phyloP scores from a whole-genome alignment of 2,329 filamentous ascomycete genomes.

The Rutstroemia sp. region DNA sequence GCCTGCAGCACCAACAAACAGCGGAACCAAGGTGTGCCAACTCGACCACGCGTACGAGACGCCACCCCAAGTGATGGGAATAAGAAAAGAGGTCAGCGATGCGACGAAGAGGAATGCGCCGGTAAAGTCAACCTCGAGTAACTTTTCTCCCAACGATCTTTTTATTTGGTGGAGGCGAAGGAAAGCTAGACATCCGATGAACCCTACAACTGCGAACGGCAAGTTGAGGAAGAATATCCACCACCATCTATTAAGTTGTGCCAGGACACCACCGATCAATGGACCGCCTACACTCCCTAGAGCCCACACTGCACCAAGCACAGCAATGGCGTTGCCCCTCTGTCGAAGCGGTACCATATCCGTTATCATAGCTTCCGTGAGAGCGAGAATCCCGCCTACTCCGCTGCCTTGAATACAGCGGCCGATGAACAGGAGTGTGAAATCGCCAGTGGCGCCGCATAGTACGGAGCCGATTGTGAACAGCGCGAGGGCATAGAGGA shows the following conservation, averaged over 20 bases:
- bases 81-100: constrained; percentile 49
- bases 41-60: constrained; percentile 56
- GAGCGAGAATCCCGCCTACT: constrained; percentile 40
- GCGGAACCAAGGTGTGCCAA: constrained; percentile 52
- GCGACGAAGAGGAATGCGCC: constrained; percentile 54
- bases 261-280: constrained; percentile 35
- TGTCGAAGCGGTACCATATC: constrained; percentile 38
- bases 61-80: constrained; percentile 54
- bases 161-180: constrained; percentile 14
- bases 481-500: constrained; percentile 15
- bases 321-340: constrained; percentile 32
- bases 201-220: constrained; percentile 16
- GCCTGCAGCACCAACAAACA: constrained; percentile 45
- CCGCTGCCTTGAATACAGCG: constrained; percentile 40
- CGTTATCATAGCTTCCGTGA: constrained; percentile 38
- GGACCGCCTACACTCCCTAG: constrained; percentile 28
- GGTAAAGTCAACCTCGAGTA: constrained; percentile 47
- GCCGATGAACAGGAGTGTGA: constrained; percentile 26
- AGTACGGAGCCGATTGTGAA: constrained; percentile 25
- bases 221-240: constrained; percentile 23
- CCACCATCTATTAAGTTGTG: constrained; percentile 28
- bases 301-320: constrained; percentile 20
- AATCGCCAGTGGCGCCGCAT: constrained; percentile 23
- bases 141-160: constrained; percentile 28
- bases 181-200: constrained; percentile 17